Evolutionary conservation across 176 grass and related monocot genomes (phyloP).

Genomic region (Oryza punctata): DNA sequence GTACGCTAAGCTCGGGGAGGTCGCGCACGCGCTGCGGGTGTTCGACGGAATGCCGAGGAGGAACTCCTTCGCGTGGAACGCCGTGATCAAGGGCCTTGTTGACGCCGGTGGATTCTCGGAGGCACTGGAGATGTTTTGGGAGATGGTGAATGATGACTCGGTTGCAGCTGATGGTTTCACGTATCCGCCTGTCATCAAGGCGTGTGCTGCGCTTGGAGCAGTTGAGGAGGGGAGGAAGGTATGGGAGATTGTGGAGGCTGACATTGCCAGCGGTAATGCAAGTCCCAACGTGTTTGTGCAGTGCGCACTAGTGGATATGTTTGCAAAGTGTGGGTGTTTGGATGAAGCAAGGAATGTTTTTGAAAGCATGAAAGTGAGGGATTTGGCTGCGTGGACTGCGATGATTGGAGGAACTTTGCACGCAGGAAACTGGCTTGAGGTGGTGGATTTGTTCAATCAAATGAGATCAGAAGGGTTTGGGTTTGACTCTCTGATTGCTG

Average conservation of each 20-base stretch:
- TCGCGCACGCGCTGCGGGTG: constrained; percentile 26
- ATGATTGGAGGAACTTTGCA: constrained; percentile 50
- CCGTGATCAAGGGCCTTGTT: constrained; percentile 51
- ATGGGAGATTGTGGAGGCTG: neutral
- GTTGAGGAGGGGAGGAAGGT: constrained; percentile 47
- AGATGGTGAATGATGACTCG: constrained; percentile 16
- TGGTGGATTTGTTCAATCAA: constrained; percentile 32
- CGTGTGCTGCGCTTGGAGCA: constrained; percentile 38
- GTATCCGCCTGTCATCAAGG: constrained; percentile 60
- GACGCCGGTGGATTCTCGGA: constrained; percentile 32
- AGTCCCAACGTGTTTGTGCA: constrained; percentile 48
- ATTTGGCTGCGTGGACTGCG: constrained; percentile 52
- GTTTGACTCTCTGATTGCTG: constrained; percentile 53
- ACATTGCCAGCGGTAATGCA: neutral
- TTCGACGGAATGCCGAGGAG: constrained; percentile 49
- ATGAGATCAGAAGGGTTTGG: constrained; percentile 46
- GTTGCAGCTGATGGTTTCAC: constrained; percentile 44
- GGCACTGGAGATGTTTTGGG: constrained; percentile 36
- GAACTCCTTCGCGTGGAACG: constrained; percentile 70
- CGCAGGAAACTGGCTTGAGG: constrained; percentile 41
- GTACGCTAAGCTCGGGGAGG: constrained; percentile 26
- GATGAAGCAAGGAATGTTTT: constrained; percentile 51
- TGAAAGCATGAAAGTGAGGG: constrained; percentile 49
- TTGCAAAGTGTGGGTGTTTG: constrained; percentile 60
- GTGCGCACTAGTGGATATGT: constrained; percentile 65